Base-by-base conservation (phyloP, 2,329 filamentous ascomycete species). In the Geoglossum cookeanum region DNA sequence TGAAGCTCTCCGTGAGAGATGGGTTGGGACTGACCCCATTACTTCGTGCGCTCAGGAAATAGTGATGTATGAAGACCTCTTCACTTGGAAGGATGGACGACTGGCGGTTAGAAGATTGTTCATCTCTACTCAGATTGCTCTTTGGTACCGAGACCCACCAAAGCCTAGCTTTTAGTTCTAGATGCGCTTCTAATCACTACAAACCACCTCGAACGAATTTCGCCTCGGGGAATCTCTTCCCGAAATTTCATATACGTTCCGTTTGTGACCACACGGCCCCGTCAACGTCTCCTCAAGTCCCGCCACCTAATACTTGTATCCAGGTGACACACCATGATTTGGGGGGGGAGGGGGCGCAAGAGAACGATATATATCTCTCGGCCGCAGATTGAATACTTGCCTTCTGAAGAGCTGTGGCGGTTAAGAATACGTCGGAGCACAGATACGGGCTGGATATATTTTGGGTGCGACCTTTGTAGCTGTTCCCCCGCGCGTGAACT, bases 371-470 rank as follows among this genome's bases (percentile, higher is more conserved):
- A 33, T 33, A 11, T 17, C 49, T 37, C 13, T 33, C 30, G 49
- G 49, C 49, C 49, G 30, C 17, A 53, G 11, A 53, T 53, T 47
- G 44, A 51, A n/a, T 51, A n/a, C 54, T 29, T 61, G 49, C 75
- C 77, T 78, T 71, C 74, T 78, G 77, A 81, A 79, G 79, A 81
- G 78, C 78, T 79, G 75, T 75, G 71, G 72, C 72, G 49, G 70
- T 71, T 75, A 77, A 67, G 71, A 69, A 72, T 75, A 70, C 73
- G 71, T 75, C 71, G 70, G 72, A 78, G 78, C 78, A 83, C 80
- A 83, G 79, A 83, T 83, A 82, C 79, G 78, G 78, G 78, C 71
- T 73, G 71, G 68, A 82, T 78, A 82, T 69, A 35, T 55, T 32
- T 57, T 15, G 37, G 37, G 3, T 7, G 6, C 11, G 37, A 42